phyloP scores from a whole-genome alignment of 768 basidiomycete genomes.

The Lyophyllum semitale region DNA sequence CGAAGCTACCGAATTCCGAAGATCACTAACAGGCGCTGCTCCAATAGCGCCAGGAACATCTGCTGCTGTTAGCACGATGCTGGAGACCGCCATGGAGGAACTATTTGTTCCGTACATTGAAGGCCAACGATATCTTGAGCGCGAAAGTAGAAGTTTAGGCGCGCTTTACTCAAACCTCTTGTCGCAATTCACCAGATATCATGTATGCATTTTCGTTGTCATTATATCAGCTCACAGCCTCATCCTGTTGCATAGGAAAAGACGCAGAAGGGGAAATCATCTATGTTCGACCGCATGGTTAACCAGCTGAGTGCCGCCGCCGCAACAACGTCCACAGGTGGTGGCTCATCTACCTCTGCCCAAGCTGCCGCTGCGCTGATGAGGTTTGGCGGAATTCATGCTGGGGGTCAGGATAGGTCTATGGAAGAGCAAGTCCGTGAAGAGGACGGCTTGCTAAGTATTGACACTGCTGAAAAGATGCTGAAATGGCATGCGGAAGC shows the following conservation, averaged over 20 bases:
- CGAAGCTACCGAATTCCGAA: constrained; percentile 62
- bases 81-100: constrained; percentile 96
- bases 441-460: constrained; percentile 78
- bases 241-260: constrained; percentile 42
- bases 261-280: constrained; percentile 69
- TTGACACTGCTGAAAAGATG: constrained; percentile 86
- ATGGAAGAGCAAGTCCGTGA: constrained; percentile 74
- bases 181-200: constrained; percentile 79
- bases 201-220: constrained; percentile 53
- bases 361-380: constrained; percentile 88
- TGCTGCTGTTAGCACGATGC: constrained; percentile 74
- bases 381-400: constrained; percentile 83
- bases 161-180: constrained; percentile 78
- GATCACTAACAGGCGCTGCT: constrained; percentile 49
- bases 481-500: constrained; percentile 98
- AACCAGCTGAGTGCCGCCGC: constrained; percentile 83
- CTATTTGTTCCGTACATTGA: constrained; percentile 94
- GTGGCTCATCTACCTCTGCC: constrained; percentile 68
- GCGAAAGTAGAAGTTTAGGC: constrained; percentile 81
- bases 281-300: constrained; percentile 89
- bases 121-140: constrained; percentile 88
- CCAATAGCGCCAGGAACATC: constrained; percentile 47
- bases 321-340: constrained; percentile 59
- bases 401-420: constrained; percentile 48
- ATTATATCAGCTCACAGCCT: constrained; percentile 10